phyloP scores from a whole-genome alignment of 1,284 basidiomycete genomes.

The Ceratobasidium sp. region DNA sequence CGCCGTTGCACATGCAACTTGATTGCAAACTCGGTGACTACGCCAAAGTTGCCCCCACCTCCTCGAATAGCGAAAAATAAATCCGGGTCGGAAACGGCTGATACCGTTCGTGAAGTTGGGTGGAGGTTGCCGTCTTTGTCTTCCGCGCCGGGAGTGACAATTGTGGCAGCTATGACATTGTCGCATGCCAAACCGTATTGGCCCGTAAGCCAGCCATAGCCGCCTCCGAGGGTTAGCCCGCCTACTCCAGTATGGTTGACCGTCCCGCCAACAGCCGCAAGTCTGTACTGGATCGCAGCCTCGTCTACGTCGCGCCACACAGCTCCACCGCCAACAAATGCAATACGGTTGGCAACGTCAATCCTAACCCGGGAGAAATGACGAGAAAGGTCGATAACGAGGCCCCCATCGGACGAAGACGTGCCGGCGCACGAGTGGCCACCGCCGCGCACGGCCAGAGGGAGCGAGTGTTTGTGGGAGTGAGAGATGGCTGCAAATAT shows the following conservation, averaged over 20 bases:
- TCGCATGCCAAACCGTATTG: conserved; percentile 55
- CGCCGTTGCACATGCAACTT: conserved; percentile 42
- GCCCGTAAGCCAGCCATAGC: conserved; percentile 53
- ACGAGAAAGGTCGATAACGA: conserved; percentile 53
- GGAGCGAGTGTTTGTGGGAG: conserved; percentile 10
- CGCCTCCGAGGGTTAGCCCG: conserved; percentile 55
- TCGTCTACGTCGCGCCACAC: conserved; percentile 53
- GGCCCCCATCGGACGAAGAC: conserved; percentile 21
- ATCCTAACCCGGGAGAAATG: conserved; percentile 51
- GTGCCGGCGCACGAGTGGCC: conserved; percentile 42
- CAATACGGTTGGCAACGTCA: conserved; percentile 49
- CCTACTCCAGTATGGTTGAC: conserved; percentile 55
- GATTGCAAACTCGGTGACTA: conserved; percentile 47
- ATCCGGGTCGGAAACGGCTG: conserved; percentile 38
- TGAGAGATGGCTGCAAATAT: conserved; percentile 26
- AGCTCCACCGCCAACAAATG: conserved; percentile 52
- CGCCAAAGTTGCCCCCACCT: conserved; percentile 48
- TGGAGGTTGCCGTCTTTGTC: not conserved
- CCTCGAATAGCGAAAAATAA: conserved; percentile 45
- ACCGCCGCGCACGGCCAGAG: conserved; percentile 34
- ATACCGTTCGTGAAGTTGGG: conserved; percentile 27
- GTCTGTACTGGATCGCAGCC: conserved; percentile 49
- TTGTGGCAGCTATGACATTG: conserved; percentile 52
- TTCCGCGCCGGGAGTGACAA: conserved; percentile 34
- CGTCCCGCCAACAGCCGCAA: conserved; percentile 53